phyloP scores from a whole-genome alignment of 345 rosid species.

The Excoecaria cochinchinensis region DNA sequence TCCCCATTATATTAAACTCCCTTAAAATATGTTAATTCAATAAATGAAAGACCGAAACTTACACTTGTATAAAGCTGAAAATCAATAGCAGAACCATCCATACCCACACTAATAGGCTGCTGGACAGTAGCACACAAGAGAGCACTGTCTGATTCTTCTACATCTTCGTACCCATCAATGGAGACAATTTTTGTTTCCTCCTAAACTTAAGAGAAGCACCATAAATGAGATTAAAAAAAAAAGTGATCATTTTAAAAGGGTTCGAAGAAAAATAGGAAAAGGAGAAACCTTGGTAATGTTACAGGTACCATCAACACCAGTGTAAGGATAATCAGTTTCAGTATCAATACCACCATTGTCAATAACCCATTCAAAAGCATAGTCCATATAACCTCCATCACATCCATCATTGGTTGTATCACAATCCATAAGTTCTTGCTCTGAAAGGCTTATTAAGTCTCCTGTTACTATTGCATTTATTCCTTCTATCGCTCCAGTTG shows the following conservation, averaged over 20 bases:
- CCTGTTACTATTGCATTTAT: slow-evolving; percentile 57
- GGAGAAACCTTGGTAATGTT: slow-evolving; percentile 49
- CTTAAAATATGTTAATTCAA: too few relatives aligned
- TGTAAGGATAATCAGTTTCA: slow-evolving; percentile 58
- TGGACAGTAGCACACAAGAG: slow-evolving; percentile 61
- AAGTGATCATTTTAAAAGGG: too few relatives aligned
- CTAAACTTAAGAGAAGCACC: slow-evolving; percentile 29
- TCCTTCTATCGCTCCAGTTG: slow-evolving; percentile 72
- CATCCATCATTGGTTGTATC: slow-evolving; percentile 60
- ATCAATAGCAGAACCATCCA: slow-evolving; percentile 70
- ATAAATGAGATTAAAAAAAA: neutral
- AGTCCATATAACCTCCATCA: slow-evolving; percentile 78
- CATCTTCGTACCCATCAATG: slow-evolving; percentile 68
- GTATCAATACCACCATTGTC: slow-evolving; percentile 68
- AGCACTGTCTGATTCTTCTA: slow-evolving; percentile 55
- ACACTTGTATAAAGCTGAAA: slow-evolving; percentile 79
- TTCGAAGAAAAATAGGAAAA: neutral
- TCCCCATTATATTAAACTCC: too few relatives aligned
- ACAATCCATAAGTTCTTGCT: slow-evolving; percentile 71
- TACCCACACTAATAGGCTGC: slow-evolving; percentile 72
- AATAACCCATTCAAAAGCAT: slow-evolving; percentile 73
- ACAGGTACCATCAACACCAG: slow-evolving; percentile 56
- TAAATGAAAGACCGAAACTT: slow-evolving; percentile 18
- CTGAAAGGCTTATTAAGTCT: slow-evolving; percentile 61
- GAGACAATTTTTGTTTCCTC: slow-evolving; percentile 50